A percentile compares a stretch with the other conserved stretches of the same genome.
phyloP scores from a whole-genome alignment of 768 basidiomycete species.

The Boletus sensibilis region DNA sequence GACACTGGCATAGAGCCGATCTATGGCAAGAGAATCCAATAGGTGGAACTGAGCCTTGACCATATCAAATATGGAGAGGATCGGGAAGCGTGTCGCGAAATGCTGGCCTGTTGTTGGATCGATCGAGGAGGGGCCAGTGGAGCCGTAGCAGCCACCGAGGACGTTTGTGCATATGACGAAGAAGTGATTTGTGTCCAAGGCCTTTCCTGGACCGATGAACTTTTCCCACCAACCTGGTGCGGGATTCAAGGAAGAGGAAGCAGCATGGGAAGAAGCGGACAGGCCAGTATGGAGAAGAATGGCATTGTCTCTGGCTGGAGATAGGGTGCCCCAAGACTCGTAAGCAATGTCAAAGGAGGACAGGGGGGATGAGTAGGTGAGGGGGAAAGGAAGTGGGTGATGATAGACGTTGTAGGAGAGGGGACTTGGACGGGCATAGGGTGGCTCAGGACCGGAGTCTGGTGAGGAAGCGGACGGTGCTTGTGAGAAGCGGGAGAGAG shows the following conservation, averaged over 20 bases:
- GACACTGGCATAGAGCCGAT: constrained; percentile 88
- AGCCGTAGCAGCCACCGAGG: constrained; percentile 96
- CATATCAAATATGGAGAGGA: constrained; percentile 96
- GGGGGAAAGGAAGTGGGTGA: constrained; percentile 57
- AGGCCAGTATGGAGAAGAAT: constrained; percentile 96
- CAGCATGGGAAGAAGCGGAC: constrained; percentile 93
- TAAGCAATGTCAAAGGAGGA: constrained; percentile 86
- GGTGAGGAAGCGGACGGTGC: constrained; percentile 17
- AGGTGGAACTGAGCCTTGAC: constrained; percentile 88
- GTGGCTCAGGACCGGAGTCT: constrained; percentile 73
- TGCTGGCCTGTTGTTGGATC: constrained; percentile 65
- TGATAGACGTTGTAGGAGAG: constrained; percentile 69
- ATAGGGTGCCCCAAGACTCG: constrained; percentile 96
- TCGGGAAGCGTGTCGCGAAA: constrained; percentile 90
- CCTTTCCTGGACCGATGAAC: constrained; percentile 94
- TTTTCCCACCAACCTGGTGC: constrained; percentile 98
- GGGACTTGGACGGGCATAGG: constrained; percentile 79
- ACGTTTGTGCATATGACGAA: constrained; percentile 97
- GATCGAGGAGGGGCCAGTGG: constrained; percentile 88
- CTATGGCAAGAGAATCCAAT: constrained; percentile 79
- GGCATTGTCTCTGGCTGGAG: constrained; percentile 74
- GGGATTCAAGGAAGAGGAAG: constrained; percentile 72
- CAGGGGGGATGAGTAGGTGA: constrained; percentile 61
- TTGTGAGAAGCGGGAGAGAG: constrained; percentile 15
- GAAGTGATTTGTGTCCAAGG: constrained; percentile 89